Evolutionary conservation across 306 rosid genomes (phyloP).

Genomic region (peach (Prunus persica)): DNA sequence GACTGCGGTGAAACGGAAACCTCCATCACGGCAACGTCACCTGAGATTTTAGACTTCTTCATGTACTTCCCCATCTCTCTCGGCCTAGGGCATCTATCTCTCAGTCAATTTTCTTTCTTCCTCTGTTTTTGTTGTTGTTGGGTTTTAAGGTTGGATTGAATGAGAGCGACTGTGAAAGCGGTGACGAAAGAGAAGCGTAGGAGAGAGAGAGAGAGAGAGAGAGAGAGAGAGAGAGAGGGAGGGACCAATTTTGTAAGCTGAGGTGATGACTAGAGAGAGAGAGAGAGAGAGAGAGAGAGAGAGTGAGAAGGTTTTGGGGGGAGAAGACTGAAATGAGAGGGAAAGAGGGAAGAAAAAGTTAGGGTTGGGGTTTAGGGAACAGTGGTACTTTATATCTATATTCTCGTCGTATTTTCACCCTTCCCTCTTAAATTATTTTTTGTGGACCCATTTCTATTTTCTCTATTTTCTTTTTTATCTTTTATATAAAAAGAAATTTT

Average conservation of each 20-base stretch:
- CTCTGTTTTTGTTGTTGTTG: neutral
- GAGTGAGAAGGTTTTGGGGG: neutral
- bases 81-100: neutral
- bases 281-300: neutral
- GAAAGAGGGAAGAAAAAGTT: slow-evolving; percentile 10
- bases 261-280: too few relatives aligned
- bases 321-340: neutral
- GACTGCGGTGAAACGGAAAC: slow-evolving; percentile 39
- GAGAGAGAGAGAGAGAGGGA: neutral
- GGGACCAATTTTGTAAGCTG: slow-evolving; percentile 3
- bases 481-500: neutral
- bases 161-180: neutral
- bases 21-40: slow-evolving; percentile 62
- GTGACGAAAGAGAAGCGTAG: neutral
- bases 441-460: neutral
- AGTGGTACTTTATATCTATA: slow-evolving; percentile 7
- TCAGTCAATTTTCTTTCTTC: too few relatives aligned
- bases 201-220: neutral
- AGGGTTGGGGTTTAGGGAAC: slow-evolving; percentile 47
- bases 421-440: neutral
- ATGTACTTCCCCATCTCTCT: slow-evolving; percentile 69
- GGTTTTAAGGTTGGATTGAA: slow-evolving; percentile 12
- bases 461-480: neutral
- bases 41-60: slow-evolving; percentile 62
- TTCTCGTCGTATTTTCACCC: slow-evolving; percentile 7